Base-by-base conservation (phyloP, 805 yeast species). In the Alloascoidea africana region DNA sequence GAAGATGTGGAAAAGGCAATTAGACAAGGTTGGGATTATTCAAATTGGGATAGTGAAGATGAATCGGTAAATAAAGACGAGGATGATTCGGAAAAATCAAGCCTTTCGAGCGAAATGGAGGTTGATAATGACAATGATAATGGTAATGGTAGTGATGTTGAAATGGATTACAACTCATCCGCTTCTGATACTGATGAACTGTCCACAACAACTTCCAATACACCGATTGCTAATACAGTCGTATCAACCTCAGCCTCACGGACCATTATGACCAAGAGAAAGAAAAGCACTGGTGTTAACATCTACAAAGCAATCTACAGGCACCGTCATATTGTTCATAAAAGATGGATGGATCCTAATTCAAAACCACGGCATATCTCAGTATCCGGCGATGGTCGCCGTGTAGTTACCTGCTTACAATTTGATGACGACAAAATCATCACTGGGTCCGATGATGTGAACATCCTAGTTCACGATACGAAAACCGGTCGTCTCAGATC, bases 371-470 rank as follows among this genome's bases (percentile, higher is more conserved):
- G 30, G 41, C 66, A 77, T 41, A 70, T 76, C 3, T 70, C 81
- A 13, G 65, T 79, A 5, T 66, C 70, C 11, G 84, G 83, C 4
- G 85, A 76, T 48, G 84, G 84, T 39, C 62, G 72, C 17, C 76
- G 76, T 48, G 93, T 89, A n/a, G 91, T 91, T 2, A 91, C 98
- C 1, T 91, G 97, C 51, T 62, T 91, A 42, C 96, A 87, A 55
- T 85, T 86, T 55, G 96, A 87, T 52, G 85, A 81, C 36, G 87
- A 86, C 45, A 78, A 76, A 50, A 80, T 91, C 38, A 81, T 89
- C 41, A 86, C 96, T 2, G 96, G 96, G 18, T 86, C 94, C 1
- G 96, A 87, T 49, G 95, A 85, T 45, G 73, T 72, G 43, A 70
- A 73, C 52, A 83, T 91, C 43, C 76, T 83, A 44, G 76, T 91